Percentiles rank a stretch among this genome's conserved stretches.
Evolutionary conservation across 2,329 filamentous ascomycete genomes (phyloP).

Genomic region (Calonectria pteridis): DNA sequence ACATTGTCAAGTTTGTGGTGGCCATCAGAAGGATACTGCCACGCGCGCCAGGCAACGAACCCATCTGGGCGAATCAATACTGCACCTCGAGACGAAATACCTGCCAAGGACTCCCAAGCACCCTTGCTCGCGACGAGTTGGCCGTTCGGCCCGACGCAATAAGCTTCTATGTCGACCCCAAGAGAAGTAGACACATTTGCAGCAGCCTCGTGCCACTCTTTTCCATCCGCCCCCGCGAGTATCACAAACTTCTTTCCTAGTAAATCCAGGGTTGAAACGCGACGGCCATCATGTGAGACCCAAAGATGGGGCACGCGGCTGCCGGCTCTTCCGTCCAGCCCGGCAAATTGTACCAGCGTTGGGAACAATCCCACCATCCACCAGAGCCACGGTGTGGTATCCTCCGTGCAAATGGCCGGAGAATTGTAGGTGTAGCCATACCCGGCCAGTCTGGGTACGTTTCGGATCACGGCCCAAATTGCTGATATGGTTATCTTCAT

Average conservation of each 20-base stretch:
- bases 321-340: background rate
- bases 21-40: background rate
- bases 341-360: background rate
- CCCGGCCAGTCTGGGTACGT: background rate
- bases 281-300: background rate
- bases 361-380: background rate
- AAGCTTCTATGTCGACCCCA: background rate
- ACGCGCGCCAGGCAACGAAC: background rate
- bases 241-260: background rate
- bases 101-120: background rate
- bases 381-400: slow-evolving; percentile 3
- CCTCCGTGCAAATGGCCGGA: background rate
- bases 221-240: background rate
- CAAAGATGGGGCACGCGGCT: slow-evolving; percentile 7
- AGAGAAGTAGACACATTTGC: background rate
- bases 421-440: slow-evolving; percentile 10
- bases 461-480: background rate
- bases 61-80: slow-evolving; percentile 3
- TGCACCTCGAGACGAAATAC: background rate
- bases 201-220: background rate
- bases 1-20: background rate
- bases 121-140: background rate
- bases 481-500: background rate
- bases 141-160: background rate
- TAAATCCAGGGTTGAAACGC: slow-evolving; percentile 1